Base-by-base conservation (phyloP, 2,329 filamentous ascomycete species). In the Penicillium sp. region DNA sequence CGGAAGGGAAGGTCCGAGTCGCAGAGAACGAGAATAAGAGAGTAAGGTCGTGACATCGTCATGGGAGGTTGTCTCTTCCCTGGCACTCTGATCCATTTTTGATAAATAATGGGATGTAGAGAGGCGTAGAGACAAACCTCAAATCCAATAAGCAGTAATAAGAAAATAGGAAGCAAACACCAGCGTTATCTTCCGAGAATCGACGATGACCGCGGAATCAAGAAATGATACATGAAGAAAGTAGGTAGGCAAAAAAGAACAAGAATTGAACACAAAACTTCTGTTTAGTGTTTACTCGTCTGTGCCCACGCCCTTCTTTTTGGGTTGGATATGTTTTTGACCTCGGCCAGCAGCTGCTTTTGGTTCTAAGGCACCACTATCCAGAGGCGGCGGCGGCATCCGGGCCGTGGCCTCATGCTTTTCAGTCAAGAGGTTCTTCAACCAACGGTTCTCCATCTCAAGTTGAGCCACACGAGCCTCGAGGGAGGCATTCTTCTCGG, bases 401-500 rank as follows among this genome's bases (percentile, higher is more conserved):
- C 68, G 68, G 29, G 56, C 27, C 4, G 61, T 55, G 19, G 68
- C 59, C 26, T 74, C 88, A 65, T 91, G 90, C 82, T 93, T 93
- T 74, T 93, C 90, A 50, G 90, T 89, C 47, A 93, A 85, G 37
- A 92, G 80, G 72, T 89, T 88, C 81, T 90, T 90, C 62, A 92
- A 77, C 89, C 89, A 91, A 71, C 89, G 88, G 77, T 92, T 92
- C 77, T 92, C 89, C 66, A 88, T 89, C 78, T 91, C 88, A n/a
- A 93, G 83, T 68, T 91, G 87, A 56, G 84, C 83, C 54, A 95
- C 88, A 57, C 86, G 86, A 67, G 82, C 82, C 76, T 96, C 90
- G 7, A 96, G 82, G 19, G 81, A 80, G 19, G 84, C 81, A 51
- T 93, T 89, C 78, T 92, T 92, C 46, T 95, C 90, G 27, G 85